Conservation (phyloP, 768 basidiomycete genomes). For the Grammothele lineata region DNA sequence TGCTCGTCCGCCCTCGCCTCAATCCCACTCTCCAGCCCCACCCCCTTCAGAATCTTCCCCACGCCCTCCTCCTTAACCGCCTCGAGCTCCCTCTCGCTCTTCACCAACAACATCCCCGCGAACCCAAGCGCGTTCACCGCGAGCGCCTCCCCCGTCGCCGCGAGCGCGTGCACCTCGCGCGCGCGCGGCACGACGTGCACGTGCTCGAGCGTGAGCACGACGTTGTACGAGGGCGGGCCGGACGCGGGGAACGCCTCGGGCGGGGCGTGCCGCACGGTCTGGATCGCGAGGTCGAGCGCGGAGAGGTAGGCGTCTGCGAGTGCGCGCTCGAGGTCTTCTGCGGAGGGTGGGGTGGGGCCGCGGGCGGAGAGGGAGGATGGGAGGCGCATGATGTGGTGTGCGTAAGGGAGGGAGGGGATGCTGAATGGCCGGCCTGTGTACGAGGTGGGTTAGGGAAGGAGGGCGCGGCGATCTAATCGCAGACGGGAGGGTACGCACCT, state of each 20-base stretch:
- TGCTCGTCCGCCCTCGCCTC: conserved; percentile 48
- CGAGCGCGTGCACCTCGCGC: conserved; percentile 51
- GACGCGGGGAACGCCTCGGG: conserved; percentile 41
- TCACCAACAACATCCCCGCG: conserved; percentile 85
- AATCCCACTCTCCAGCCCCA: conserved; percentile 65
- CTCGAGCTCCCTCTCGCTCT: conserved; percentile 73
- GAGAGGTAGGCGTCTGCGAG: conserved; percentile 62
- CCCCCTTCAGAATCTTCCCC: conserved; percentile 55
- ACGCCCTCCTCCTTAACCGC: conserved; percentile 62
- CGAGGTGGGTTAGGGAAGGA: neutral
- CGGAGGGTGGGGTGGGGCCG: conserved; percentile 25
- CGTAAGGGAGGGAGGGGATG: conserved; percentile 64
- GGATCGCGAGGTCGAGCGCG: conserved; percentile 74
- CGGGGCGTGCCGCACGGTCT: conserved; percentile 64
- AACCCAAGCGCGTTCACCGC: conserved; percentile 87
- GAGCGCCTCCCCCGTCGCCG: conserved; percentile 51
- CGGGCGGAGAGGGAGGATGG: conserved; percentile 37
- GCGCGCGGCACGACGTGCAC: conserved; percentile 82
- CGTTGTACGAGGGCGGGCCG: conserved; percentile 77
- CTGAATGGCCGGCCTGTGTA: conserved; percentile 68
- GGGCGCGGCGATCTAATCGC: neutral
- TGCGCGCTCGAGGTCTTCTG: conserved; percentile 45
- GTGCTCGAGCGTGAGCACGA: conserved; percentile 77
- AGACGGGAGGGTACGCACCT: conserved; percentile 32
- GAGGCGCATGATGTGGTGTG: conserved; percentile 73